phyloP scores from a whole-genome alignment of 1,284 basidiomycete genomes.

The Ganoderma lucidum region DNA sequence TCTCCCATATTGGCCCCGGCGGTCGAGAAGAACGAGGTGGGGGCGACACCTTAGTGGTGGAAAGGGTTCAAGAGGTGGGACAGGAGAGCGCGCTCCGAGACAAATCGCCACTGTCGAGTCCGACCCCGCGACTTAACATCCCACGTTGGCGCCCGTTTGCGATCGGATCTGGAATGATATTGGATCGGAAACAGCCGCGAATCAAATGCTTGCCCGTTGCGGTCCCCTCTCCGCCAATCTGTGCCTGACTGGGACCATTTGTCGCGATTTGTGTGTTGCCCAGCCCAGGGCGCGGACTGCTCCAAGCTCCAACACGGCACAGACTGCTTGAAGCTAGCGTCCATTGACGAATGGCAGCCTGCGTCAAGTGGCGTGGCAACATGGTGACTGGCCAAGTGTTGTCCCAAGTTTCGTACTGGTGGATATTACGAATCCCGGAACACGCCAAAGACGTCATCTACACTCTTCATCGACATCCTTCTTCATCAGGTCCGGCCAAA shows the following conservation, averaged over 20 bases:
- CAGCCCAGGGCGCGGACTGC: background rate
- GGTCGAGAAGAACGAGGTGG: background rate
- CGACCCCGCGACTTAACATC: background rate
- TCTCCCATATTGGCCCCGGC: conserved; percentile 15
- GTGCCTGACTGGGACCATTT: background rate
- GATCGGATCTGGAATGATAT: background rate
- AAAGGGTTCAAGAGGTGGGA: background rate
- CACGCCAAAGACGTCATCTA: background rate
- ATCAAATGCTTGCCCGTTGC: conserved; percentile 1
- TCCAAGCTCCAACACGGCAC: background rate
- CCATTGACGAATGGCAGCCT: background rate
- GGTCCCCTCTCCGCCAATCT: background rate
- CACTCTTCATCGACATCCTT: background rate
- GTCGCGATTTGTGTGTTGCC: background rate
- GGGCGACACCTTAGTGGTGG: background rate
- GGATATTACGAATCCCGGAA: background rate
- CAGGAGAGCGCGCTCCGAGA: background rate
- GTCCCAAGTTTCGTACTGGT: background rate
- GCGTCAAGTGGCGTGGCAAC: background rate
- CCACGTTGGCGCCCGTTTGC: background rate
- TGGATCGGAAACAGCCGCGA: background rate
- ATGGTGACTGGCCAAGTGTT: background rate
- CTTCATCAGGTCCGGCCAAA: background rate
- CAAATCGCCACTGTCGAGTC: background rate
- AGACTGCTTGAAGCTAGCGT: background rate